These are phyloP conservation scores for Russula abietina DNA, from an alignment of 768 basidiomycete species.

Conservation along the genomic window DNA sequence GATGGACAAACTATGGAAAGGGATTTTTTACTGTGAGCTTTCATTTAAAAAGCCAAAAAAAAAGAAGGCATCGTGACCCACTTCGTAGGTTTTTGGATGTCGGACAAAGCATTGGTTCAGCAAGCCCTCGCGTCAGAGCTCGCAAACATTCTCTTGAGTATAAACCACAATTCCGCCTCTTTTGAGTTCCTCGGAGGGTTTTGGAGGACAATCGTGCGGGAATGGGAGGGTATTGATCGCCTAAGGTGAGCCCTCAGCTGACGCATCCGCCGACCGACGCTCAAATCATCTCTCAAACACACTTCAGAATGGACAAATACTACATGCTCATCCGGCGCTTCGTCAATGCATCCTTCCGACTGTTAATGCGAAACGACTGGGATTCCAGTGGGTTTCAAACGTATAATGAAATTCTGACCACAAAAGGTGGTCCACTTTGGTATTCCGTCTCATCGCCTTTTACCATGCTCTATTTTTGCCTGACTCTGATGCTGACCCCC, in stretches of 20 bases:
- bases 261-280: conserved; percentile 26
- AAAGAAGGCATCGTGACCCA: conserved; percentile 6
- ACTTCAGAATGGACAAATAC: conserved; percentile 91
- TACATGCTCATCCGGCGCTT: conserved; percentile 92
- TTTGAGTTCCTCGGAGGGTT: conserved; percentile 81
- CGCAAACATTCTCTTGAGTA: conserved; percentile 71
- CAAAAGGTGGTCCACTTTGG: conserved; percentile 79
- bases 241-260: conserved; percentile 49
- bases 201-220: conserved; percentile 84
- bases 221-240: conserved; percentile 92
- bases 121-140: conserved; percentile 84
- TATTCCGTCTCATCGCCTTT: conserved; percentile 33
- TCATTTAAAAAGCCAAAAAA: neutral
- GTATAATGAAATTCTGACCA: conserved; percentile 63
- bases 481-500: neutral
- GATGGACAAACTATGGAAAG: conserved; percentile 95
- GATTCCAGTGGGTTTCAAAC: conserved; percentile 44
- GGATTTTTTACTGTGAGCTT: conserved; percentile 86
- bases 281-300: neutral
- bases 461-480: neutral
- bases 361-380: conserved; percentile 72
- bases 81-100: conserved; percentile 93
- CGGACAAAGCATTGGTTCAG: conserved; percentile 95
- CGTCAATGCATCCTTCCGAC: conserved; percentile 76
- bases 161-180: conserved; percentile 50